phyloP scores from a whole-genome alignment of 495 filamentous ascomycete species.

The Podospora pseudopauciseta region DNA sequence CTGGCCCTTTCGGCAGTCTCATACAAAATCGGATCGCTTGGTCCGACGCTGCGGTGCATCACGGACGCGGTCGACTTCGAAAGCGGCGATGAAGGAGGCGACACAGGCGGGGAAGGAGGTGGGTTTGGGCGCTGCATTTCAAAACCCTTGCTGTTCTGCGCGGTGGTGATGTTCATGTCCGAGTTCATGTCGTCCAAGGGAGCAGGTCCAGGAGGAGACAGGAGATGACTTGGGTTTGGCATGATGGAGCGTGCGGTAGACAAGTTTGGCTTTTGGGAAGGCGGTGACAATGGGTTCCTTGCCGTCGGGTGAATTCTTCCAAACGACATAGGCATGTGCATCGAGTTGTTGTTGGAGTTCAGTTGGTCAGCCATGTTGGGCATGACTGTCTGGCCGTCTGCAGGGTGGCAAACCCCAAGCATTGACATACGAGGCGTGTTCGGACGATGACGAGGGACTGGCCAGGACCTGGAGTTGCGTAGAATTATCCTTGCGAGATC shows the following conservation, averaged over 20 bases:
- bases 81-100: constrained; percentile 48
- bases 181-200: constrained; percentile 57
- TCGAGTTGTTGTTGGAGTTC: constrained; percentile 5
- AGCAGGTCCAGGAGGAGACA: constrained; percentile 70
- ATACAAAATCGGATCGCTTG: constrained; percentile 51
- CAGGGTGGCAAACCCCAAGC: constrained; percentile 20
- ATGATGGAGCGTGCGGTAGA: constrained; percentile 10
- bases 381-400: constrained; percentile 22
- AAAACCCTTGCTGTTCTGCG: constrained; percentile 28
- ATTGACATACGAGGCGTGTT: constrained; percentile 13
- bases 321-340: constrained; percentile 19
- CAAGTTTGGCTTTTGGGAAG: constrained; percentile 2
- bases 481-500: neutral
- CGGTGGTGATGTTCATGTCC: neutral
- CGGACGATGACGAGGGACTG: constrained; percentile 7
- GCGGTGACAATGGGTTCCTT: constrained; percentile 4
- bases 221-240: constrained; percentile 53
- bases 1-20: constrained; percentile 38
- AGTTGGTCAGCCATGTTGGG: constrained; percentile 24
- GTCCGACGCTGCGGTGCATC: constrained; percentile 34
- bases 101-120: constrained; percentile 69
- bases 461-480: neutral
- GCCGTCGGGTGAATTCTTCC: constrained; percentile 12
- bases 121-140: constrained; percentile 18
- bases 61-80: constrained; percentile 39